A percentile compares a stretch with the other conserved stretches of the same genome.
phyloP scores from a whole-genome alignment of 2,329 filamentous ascomycete genomes.

The Sphaerostilbella broomeana region DNA sequence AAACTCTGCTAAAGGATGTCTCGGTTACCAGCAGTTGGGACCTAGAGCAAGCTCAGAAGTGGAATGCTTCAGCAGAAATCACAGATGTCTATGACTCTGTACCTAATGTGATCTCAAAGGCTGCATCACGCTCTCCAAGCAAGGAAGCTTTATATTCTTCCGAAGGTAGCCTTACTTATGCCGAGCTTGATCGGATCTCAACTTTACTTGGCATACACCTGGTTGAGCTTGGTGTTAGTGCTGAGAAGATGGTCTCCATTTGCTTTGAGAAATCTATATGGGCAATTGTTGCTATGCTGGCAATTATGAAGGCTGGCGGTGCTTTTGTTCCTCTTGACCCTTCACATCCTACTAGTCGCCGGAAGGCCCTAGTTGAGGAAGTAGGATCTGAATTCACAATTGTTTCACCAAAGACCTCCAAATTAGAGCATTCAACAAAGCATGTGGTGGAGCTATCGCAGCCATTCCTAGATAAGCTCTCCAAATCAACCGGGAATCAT shows the following conservation, averaged over 20 bases:
- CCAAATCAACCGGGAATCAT: no score
- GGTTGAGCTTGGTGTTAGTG: slow-evolving; percentile 15
- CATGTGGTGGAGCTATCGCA: not conserved
- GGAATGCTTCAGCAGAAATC: slow-evolving; percentile 1
- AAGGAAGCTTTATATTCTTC: slow-evolving; percentile 12
- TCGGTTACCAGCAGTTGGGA: slow-evolving; percentile 8
- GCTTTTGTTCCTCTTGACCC: slow-evolving; percentile 13
- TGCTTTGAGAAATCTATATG: slow-evolving; percentile 30
- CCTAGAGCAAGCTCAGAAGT: not conserved
- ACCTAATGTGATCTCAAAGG: slow-evolving; percentile 3
- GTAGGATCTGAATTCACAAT: slow-evolving; percentile 1
- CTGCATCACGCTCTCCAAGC: not conserved
- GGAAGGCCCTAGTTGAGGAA: not conserved
- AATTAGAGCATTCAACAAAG: not conserved
- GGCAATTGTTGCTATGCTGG: slow-evolving; percentile 24
- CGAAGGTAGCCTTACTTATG: slow-evolving; percentile 12
- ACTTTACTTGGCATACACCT: slow-evolving; percentile 9
- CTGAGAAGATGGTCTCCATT: slow-evolving; percentile 22
- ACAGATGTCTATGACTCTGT: not conserved
- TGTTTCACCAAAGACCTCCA: slow-evolving; percentile 1
- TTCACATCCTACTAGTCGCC: slow-evolving; percentile 4
- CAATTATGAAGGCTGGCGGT: slow-evolving; percentile 27
- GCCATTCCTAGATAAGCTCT: not conserved
- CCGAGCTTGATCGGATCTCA: slow-evolving; percentile 14
- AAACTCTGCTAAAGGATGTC: not conserved